Percentiles rank a stretch among this genome's conserved stretches.
phyloP scores from a whole-genome alignment of 192 early-diverging fungal species.

The Cetraspora pellucida region DNA sequence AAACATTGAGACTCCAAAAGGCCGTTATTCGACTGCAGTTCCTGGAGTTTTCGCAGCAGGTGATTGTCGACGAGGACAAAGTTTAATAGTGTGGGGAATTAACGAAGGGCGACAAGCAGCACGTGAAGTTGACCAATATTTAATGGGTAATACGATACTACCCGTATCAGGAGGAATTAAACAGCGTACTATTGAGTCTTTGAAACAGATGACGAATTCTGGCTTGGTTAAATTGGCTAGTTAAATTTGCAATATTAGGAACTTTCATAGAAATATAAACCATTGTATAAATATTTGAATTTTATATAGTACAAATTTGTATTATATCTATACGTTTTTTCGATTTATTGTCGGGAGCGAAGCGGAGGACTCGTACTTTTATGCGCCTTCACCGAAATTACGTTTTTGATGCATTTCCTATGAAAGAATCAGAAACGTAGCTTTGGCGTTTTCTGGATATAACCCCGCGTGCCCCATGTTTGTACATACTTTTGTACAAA shows the following conservation, averaged over 20 bases:
- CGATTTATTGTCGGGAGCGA: no score
- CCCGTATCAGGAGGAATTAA: conserved; percentile 88
- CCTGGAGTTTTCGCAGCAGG: conserved; percentile 92
- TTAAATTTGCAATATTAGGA: neutral
- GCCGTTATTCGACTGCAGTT: conserved; percentile 76
- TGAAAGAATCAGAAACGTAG: no score
- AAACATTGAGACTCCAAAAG: conserved; percentile 80
- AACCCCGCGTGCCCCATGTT: no score
- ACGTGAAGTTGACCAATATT: conserved; percentile 83
- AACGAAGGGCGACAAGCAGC: conserved; percentile 97
- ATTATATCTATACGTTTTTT: no score
- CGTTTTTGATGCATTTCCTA: no score
- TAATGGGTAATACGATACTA: conserved; percentile 80
- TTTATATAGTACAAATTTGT: no score
- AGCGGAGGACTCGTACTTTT: no score
- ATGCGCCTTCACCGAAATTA: no score
- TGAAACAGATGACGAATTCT: conserved; percentile 28
- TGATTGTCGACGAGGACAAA: conserved; percentile 95
- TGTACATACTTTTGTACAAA: no score
- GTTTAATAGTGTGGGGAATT: conserved; percentile 97
- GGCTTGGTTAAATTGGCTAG: conserved; percentile 1
- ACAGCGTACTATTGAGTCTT: conserved; percentile 58
- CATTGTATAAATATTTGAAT: no score
- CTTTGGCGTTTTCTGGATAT: no score
- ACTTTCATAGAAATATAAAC: neutral